Base-by-base conservation (phyloP, 225 moss, liverwort and hornwort genomes). In the Rhytidiadelphus loreus region DNA sequence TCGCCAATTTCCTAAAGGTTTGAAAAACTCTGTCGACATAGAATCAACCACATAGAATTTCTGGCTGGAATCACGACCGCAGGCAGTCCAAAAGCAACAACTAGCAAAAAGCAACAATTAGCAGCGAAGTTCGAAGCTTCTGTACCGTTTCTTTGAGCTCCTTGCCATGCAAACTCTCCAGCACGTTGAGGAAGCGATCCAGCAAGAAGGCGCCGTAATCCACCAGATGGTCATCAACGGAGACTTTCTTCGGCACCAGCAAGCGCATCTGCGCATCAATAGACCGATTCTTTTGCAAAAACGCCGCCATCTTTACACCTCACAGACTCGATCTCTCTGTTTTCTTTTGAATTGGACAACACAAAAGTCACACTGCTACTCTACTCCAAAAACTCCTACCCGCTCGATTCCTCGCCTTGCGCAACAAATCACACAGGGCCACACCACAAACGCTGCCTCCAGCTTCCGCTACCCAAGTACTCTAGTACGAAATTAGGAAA, bases 261-360 rank as follows among this genome's bases (percentile, higher is more conserved):
- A 93, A 76, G 65, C 95, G 88, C 95, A 95, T 95, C 92, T 93
- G 93, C 62, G 92, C 95, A 81, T 95, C 95, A 52, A 95, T 93
- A 46, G 93, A 93, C 89, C 22, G 80, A 66, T 76, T 90, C 84
- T 93, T 95, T 72, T 91, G 88, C 69, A 95, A 73, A 52, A 30
- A 75, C 58, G 88, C 87, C 58, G 81, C n/a, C 84, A 77, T 84
- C 37, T 48, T 48, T 63, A n/a, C 52, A 63, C 63, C 76, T 21
- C 10, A 25, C 22, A 69, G 50, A 11, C 52, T 76, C 39, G 30
- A 75, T 50, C 26, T 50, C 26, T 63, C 77, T 62, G 29, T 39
- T 26, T n/a, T 16, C 85, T 61, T 52, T 16, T 16, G 3, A 25
- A 52, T 39, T 50, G 29, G 18, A n/a, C 59, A 76, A 76, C 60